phyloP scores from a whole-genome alignment of 2,329 filamentous ascomycete genomes.

The Fusarium nygamai region DNA sequence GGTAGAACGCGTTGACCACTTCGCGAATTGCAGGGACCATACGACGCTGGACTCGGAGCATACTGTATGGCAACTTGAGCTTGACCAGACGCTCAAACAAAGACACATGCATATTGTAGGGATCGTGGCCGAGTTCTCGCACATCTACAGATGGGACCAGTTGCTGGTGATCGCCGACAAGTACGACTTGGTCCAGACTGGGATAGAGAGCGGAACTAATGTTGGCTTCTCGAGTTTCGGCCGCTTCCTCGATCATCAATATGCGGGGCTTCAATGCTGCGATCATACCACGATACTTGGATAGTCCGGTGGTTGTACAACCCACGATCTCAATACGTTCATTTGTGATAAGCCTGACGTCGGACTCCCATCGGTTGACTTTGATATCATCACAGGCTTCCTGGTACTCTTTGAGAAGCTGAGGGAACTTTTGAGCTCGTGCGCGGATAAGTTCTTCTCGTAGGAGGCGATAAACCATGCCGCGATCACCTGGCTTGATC shows the following conservation, averaged over 20 bases:
- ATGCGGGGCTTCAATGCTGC: constrained; percentile 72
- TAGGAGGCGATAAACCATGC: constrained; percentile 73
- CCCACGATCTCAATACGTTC: constrained; percentile 63
- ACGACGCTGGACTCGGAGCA: constrained; percentile 73
- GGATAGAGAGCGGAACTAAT: constrained; percentile 62
- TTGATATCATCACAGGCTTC: constrained; percentile 62
- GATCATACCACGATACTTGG: constrained; percentile 80
- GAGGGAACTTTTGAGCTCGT: constrained; percentile 58
- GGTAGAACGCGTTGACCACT: constrained; percentile 61
- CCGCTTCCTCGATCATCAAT: constrained; percentile 82
- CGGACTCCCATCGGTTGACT: constrained; percentile 66
- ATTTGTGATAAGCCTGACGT: constrained; percentile 56
- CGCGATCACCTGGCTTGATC: constrained; percentile 62
- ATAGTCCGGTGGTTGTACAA: constrained; percentile 81
- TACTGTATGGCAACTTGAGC: constrained; percentile 70
- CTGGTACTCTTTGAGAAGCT: constrained; percentile 60
- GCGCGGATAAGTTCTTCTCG: constrained; percentile 62
- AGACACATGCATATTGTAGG: constrained; percentile 76
- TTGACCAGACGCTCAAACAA: constrained; percentile 83
- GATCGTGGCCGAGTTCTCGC: constrained; percentile 64
- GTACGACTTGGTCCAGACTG: constrained; percentile 62
- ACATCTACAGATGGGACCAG: constrained; percentile 76
- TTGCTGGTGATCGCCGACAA: constrained; percentile 84
- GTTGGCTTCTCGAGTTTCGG: constrained; percentile 76
- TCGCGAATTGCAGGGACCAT: constrained; percentile 59